Evolutionary conservation across 2,329 filamentous ascomycete species (phyloP), one percentile per base, ranked within the genome.

Genomic region (Colletotrichum tanaceti): DNA sequence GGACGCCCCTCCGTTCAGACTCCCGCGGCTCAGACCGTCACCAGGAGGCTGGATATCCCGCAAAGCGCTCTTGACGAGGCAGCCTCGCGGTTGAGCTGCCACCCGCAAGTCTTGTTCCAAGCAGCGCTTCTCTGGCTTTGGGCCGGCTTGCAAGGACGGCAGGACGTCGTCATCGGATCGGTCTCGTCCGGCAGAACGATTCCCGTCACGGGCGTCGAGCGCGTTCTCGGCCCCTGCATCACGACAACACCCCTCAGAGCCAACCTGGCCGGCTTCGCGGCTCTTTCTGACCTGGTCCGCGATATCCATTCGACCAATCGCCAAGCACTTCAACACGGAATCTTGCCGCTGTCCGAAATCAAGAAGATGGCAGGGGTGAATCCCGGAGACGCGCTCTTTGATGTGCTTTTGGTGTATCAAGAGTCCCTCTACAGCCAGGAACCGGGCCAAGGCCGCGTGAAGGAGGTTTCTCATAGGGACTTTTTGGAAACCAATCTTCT

Each of bases 381-480:
- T 35, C 82, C 88, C 0, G 82, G 85, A 0, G 84, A 87, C 46
- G 79, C 80, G 1, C 78, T 97, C 0, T 97, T 95, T 72, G 92
- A 97, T 72, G 85, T 90, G 0, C 81, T 97, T 0, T 90, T 97
- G 73, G 90, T 94, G 0, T 98, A 94, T 84, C 94, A 98, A 73
- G 91, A 97, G 74, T 91, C 90, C 0, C 81, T 91, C 1, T 79
- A 81, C 74, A 80, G 73, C 73, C 73, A 71, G 32, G 58, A 59
- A 49, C 20, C 71, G 38, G 39, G 50, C 1, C 68, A 71, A 1
- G 73, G 77, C 3, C 43, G 76, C 2, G 81, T 95, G 0, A 77
- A 74, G 11, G 83, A 93, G 63, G 76, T 87, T 0, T 84, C 86
- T 32, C 89, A 91, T 60, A 78, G 85, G 5, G 94, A 98, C 75